These are phyloP conservation scores for Coelastrella sp. DNA, from an alignment of 139 green algal species.

Conservation along the genomic window DNA sequence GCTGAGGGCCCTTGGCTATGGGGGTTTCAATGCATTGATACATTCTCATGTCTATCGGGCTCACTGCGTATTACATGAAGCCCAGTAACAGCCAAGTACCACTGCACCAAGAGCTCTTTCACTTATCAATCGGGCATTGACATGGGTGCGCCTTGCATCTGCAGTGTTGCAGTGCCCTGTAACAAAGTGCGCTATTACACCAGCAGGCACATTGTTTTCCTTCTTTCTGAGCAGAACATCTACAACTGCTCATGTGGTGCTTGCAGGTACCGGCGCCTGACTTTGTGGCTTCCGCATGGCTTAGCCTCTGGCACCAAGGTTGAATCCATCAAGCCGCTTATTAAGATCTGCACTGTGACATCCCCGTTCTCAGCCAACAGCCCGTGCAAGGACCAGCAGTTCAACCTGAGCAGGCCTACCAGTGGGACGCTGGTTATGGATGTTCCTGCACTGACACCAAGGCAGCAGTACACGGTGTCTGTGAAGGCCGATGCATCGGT, in stretches of 20 bases:
- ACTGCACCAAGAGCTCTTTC: too few species aligned
- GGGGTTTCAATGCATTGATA: too few species aligned
- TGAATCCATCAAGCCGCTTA: not conserved
- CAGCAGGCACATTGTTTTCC: too few species aligned
- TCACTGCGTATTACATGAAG: too few species aligned
- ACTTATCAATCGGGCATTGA: too few species aligned
- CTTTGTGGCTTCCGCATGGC: conserved; percentile 67
- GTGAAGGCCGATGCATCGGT: conserved; percentile 5
- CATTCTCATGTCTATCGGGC: too few species aligned
- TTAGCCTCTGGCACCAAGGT: conserved; percentile 16
- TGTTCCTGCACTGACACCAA: conserved; percentile 36
- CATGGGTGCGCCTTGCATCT: too few species aligned
- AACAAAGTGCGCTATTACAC: too few species aligned
- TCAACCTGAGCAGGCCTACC: conserved; percentile 27
- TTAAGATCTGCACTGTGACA: conserved; percentile 44
- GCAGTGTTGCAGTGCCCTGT: too few species aligned
- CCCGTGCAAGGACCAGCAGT: not conserved
- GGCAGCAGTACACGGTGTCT: conserved; percentile 26
- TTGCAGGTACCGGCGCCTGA: conserved; percentile 54
- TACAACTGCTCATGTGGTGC: not conserved
- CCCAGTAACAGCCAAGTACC: too few species aligned
- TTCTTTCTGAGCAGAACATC: too few species aligned
- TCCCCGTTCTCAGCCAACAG: not conserved
- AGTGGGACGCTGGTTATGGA: conserved; percentile 20
- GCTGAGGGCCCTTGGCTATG: not conserved